Conservation (phyloP, 345 rosid genomes). For the Brassica juncea region DNA sequence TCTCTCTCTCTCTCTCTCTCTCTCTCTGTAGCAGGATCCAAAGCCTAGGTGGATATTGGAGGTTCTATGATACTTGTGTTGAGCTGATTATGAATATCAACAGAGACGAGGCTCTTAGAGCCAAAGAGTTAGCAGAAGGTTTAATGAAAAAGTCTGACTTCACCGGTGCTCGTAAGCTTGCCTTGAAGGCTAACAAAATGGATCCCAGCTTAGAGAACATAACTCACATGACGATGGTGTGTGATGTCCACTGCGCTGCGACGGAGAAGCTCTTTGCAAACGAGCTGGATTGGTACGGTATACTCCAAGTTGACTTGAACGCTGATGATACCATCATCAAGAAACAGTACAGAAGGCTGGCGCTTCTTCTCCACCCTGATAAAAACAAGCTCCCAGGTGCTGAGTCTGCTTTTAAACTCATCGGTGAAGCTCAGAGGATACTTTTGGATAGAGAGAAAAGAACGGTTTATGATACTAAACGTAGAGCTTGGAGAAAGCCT, state of each 20-base stretch:
- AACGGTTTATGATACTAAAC: slow-evolving; percentile 56
- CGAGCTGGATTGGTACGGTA: slow-evolving; percentile 91
- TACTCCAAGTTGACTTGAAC: slow-evolving; percentile 66
- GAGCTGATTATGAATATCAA: slow-evolving; percentile 64
- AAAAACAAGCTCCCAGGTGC: slow-evolving; percentile 93
- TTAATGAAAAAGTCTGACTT: slow-evolving; percentile 69
- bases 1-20: not conserved
- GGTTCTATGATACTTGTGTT: slow-evolving; percentile 21
- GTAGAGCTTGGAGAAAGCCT: slow-evolving; percentile 35
- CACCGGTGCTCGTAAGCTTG: slow-evolving; percentile 63
- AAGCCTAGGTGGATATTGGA: slow-evolving; percentile 9
- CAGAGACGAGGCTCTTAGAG: slow-evolving; percentile 90
- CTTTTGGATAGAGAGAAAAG: slow-evolving; percentile 72
- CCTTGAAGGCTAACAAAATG: slow-evolving; percentile 64
- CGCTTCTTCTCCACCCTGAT: slow-evolving; percentile 92
- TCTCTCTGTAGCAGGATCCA: slow-evolving; percentile 16
- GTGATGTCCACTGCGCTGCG: slow-evolving; percentile 87
- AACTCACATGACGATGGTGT: slow-evolving; percentile 76
- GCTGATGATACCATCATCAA: slow-evolving; percentile 68
- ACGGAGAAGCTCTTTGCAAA: slow-evolving; percentile 57
- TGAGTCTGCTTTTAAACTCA: slow-evolving; percentile 88
- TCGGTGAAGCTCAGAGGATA: slow-evolving; percentile 87
- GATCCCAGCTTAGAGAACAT: slow-evolving; percentile 63
- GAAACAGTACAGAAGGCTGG: slow-evolving; percentile 86
- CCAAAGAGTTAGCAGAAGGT: slow-evolving; percentile 65